Evolutionary conservation across 139 green algal species (phyloP).

Genomic region (Coelastrella sp.): DNA sequence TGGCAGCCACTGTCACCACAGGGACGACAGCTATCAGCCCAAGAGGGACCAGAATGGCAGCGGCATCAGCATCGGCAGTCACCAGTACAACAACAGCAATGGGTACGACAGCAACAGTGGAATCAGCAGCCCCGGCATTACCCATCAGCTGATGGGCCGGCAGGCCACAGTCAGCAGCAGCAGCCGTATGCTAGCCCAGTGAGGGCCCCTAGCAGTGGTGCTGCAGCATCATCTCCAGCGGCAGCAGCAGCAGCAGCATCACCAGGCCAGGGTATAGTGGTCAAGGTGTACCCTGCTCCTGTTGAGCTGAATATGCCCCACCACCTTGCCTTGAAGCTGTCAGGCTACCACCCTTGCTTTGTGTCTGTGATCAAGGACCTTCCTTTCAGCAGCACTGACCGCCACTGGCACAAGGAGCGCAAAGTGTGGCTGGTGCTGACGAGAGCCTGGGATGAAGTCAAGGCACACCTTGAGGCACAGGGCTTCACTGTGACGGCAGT

Average conservation of each 20-base stretch:
- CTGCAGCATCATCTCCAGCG: neutral
- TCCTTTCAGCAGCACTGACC: neutral
- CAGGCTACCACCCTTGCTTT: neutral
- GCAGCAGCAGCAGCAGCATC: slow-evolving; percentile 20
- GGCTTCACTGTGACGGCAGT: neutral
- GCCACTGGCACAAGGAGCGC: neutral
- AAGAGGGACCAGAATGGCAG: neutral
- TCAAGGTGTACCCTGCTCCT: neutral
- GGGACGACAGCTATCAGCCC: neutral
- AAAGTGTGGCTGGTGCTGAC: slow-evolving; percentile 21
- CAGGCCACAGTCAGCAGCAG: neutral
- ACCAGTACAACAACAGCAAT: neutral
- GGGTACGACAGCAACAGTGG: neutral
- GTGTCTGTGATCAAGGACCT: slow-evolving; percentile 6
- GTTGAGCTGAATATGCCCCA: neutral
- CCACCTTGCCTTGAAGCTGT: neutral
- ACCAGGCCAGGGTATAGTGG: neutral
- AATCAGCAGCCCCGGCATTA: neutral
- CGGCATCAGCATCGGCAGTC: neutral
- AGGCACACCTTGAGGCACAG: neutral
- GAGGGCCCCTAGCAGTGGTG: neutral
- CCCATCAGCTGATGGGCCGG: neutral
- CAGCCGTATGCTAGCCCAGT: neutral
- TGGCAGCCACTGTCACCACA: neutral
- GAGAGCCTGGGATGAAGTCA: neutral